Base-by-base conservation (phyloP, 2,329 filamentous ascomycete genomes). In the Cladosporium colombiae region DNA sequence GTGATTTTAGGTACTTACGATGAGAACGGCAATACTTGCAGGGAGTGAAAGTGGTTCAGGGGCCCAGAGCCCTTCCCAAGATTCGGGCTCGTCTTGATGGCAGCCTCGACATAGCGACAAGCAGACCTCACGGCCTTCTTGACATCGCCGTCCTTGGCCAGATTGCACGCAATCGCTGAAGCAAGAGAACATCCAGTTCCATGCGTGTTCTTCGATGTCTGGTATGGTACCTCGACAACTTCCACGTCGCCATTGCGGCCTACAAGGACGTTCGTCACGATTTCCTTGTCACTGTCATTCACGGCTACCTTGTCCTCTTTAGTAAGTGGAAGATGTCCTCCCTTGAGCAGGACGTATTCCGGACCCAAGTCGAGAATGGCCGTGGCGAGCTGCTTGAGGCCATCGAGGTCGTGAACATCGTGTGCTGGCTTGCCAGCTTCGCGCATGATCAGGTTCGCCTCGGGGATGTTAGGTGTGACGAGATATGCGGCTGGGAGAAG, bases 131-230 rank as follows among this genome's bases (percentile, higher is more conserved):
- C 89, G 35, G 90, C 87, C 50, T 81, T 76, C 0, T 83, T 77
- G 1, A 91, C 81, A 6, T 82, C 78, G 58, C 85, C 74, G 0
- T 88, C 88, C 62, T 81, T 84, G 16, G 89, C 84, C 8, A 93
- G 77, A 67, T 91, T 90, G n/a, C 89, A 89, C 1, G 91, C 88
- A 72, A 93, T 91, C 3, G 91, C 90, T 68, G 91, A 97, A 49
- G 95, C 95, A 67, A 98, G 84, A 11, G 93, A 96, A 75, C 95
- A 99, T 4, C 95, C 95, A 0, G 95, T 98, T 0, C 95, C 95
- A 74, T 99, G 95, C 0, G 94, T 98, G 74, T 94, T 94, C 67
- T 83, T 89, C 10, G 90, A 92, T 11, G 83, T 79, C 68, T 92
- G 83, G 74, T 90, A 97, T 5, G 84, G 82, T 46, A 87, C 91